A percentile compares a stretch with the other conserved stretches of the same genome.
Evolutionary conservation across 2,329 filamentous ascomycete species (phyloP).

Genomic region (Elsinoe fawcettii): DNA sequence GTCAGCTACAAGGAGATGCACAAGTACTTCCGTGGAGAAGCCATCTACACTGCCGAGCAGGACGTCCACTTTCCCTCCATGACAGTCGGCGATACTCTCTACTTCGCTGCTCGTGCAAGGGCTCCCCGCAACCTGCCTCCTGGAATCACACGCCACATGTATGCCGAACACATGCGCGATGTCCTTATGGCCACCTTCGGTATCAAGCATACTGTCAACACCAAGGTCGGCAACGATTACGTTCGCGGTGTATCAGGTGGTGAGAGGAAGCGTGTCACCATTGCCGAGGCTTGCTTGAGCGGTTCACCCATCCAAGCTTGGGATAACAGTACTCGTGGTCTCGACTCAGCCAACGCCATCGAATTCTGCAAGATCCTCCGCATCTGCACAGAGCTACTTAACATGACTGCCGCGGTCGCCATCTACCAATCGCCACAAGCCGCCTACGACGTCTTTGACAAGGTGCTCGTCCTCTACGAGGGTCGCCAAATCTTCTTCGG

Average conservation of each 20-base stretch:
- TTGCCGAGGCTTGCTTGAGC: slow-evolving; percentile 68
- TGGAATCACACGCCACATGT: slow-evolving; percentile 48
- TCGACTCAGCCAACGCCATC: slow-evolving; percentile 67
- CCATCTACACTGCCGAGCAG: slow-evolving; percentile 78
- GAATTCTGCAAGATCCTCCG: slow-evolving; percentile 67
- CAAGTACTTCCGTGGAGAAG: slow-evolving; percentile 69
- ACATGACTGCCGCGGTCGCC: slow-evolving; percentile 59
- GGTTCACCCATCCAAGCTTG: slow-evolving; percentile 57
- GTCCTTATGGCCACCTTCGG: slow-evolving; percentile 70
- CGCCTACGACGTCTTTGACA: slow-evolving; percentile 64
- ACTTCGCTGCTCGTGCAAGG: slow-evolving; percentile 65
- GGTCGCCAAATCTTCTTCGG: slow-evolving; percentile 69
- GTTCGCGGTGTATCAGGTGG: slow-evolving; percentile 67
- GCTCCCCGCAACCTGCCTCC: slow-evolving; percentile 55
- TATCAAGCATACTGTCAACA: slow-evolving; percentile 60
- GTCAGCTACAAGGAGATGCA: slow-evolving; percentile 67
- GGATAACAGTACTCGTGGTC: slow-evolving; percentile 69
- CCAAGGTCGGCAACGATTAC: slow-evolving; percentile 66
- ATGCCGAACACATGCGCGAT: slow-evolving; percentile 58
- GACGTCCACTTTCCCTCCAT: slow-evolving; percentile 75
- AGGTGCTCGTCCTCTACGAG: slow-evolving; percentile 58
- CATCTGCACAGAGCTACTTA: slow-evolving; percentile 59
- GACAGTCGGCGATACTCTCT: slow-evolving; percentile 69
- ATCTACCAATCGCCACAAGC: slow-evolving; percentile 66
- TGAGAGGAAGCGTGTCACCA: slow-evolving; percentile 73